These are phyloP conservation scores for Boletus edulis DNA, from an alignment of 768 basidiomycete species.

Conservation along the genomic window DNA sequence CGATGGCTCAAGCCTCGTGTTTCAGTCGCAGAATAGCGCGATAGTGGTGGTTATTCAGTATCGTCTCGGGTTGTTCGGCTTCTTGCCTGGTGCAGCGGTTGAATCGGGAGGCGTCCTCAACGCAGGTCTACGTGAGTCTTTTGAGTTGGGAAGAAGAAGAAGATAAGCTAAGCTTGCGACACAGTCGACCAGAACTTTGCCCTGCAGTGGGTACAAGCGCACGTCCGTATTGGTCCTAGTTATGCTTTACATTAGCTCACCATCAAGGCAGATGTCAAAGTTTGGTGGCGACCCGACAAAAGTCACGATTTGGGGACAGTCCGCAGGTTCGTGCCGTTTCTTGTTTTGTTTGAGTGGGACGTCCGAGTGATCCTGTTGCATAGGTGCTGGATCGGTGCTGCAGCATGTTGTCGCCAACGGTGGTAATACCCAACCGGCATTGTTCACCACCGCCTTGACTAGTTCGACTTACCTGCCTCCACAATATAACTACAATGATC, in stretches of 20 bases:
- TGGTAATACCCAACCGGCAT: too few relatives aligned
- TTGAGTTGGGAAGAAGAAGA: not conserved
- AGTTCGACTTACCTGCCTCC: too few relatives aligned
- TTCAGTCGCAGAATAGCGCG: conserved; percentile 22
- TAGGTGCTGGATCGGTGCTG: too few relatives aligned
- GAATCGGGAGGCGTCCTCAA: conserved; percentile 44
- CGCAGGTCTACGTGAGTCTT: conserved; percentile 43
- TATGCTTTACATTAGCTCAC: not conserved
- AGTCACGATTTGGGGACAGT: too few relatives aligned
- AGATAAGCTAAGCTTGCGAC: not conserved
- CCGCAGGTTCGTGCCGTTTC: too few relatives aligned
- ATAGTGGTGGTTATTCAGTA: conserved; percentile 35
- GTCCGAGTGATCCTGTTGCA: too few relatives aligned
- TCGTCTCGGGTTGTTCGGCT: conserved; percentile 39
- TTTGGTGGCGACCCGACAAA: too few relatives aligned
- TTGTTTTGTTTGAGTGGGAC: too few relatives aligned
- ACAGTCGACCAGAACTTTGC: conserved; percentile 38
- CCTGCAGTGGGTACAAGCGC: conserved; percentile 33
- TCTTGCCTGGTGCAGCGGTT: conserved; percentile 42
- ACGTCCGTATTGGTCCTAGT: conserved; percentile 18
- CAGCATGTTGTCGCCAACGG: too few relatives aligned
- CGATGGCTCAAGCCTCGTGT: conserved; percentile 26
- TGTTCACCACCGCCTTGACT: too few relatives aligned
- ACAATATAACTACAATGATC: too few relatives aligned
- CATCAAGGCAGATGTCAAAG: too few relatives aligned